Conservation (phyloP, 164 flowering plant species). For the Piper betle region DNA sequence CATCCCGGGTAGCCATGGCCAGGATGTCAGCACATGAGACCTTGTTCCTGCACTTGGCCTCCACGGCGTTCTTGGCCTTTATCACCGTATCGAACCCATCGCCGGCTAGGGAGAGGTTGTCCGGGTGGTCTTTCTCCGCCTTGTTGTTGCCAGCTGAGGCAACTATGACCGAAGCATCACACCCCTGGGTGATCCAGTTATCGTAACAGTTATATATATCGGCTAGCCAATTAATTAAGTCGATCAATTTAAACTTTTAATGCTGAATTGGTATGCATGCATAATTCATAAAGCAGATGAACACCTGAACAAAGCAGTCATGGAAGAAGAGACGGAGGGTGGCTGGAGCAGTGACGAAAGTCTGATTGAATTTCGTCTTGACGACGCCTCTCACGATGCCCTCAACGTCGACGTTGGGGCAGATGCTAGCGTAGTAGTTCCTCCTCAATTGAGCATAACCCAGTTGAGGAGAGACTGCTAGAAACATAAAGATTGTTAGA, state of each 20-base stretch:
- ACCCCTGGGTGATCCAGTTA: constrained; percentile 27
- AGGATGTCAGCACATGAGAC: constrained; percentile 95
- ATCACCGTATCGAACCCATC: constrained; percentile 88
- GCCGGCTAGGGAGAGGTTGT: constrained; percentile 70
- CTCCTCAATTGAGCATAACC: constrained; percentile 39
- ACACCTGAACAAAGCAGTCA: constrained; percentile 68
- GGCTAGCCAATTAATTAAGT: too few relatives aligned
- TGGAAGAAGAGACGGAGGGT: constrained; percentile 85
- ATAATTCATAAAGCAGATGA: neutral
- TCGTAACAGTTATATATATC: too few relatives aligned
- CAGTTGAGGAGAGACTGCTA: constrained; percentile 13
- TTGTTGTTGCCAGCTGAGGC: constrained; percentile 32
- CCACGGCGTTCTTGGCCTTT: constrained; percentile 78
- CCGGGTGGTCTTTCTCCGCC: constrained; percentile 79
- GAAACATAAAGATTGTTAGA: neutral
- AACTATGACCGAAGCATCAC: constrained; percentile 72
- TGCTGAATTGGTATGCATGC: neutral
- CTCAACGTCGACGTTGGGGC: constrained; percentile 84
- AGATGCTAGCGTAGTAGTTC: constrained; percentile 47
- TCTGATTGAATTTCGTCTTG: constrained; percentile 37
- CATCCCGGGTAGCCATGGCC: constrained; percentile 74
- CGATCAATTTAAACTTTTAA: too few relatives aligned
- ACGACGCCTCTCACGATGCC: constrained; percentile 50
- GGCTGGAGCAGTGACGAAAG: constrained; percentile 72
- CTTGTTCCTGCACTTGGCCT: constrained; percentile 48